Evolutionary conservation across 306 rosid genomes (phyloP), one percentile per base, ranked within the genome.

Genomic region (Vigna reflexopilosa): DNA sequence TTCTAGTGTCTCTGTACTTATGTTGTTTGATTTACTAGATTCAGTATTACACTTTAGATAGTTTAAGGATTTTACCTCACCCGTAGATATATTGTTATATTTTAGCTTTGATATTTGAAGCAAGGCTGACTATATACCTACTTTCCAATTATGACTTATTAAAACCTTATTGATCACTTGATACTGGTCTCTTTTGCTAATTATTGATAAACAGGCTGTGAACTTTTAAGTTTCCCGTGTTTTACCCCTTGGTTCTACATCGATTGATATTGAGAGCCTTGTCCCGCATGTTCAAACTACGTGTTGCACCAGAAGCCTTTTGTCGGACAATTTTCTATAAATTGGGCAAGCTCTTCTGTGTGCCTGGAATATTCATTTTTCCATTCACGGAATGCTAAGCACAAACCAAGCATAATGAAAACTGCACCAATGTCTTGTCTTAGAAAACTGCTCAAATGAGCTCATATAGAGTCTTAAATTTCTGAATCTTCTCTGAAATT

Each of bases 1-100:
- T 63, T 72, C 42, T 80, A 70, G 57, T 72, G 59, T 73, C 48
- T 83, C 30, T 56, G 67, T 70, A 67, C 69, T 67, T 57, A 62
- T 26, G 13, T 16, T 30, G 58, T 73, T 52, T 7, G 56, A 20
- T 59, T 77, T 49, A 34, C 70, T 9, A 69, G 83, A 63, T 76
- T 19, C 77, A 7, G 67, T 56, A 48, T 32, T 73, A 16, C 42
- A 45, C n/a, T 59, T 59, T 28, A 69, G 68, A 61, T 70, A 69
- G 42, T 38, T 49, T 22, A 57, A 17, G 40, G 59, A 54, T 22
- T 67, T 81, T 74, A 32, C 13, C 47, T 45, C 47, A 59, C 32
- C 52, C 10, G 16, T 58, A 8, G 26, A 67, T 67, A 58, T 71
- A 13, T 20, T 26, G 64, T 28, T 72, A 24, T 30, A 16, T 73